phyloP scores from a whole-genome alignment of 192 early-diverging fungal species.

The Coemansia sp. region DNA sequence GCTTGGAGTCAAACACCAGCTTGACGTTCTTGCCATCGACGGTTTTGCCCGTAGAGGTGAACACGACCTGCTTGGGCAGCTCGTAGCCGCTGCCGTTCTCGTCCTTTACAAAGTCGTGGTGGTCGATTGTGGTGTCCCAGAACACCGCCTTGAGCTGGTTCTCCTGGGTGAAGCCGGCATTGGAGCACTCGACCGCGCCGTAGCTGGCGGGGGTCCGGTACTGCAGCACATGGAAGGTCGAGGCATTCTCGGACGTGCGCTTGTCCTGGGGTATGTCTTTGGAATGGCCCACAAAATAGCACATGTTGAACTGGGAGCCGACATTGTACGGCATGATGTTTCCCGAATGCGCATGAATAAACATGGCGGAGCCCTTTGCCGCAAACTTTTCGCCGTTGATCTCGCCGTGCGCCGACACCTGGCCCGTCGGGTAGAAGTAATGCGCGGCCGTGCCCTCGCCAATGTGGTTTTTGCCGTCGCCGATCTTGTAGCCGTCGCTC shows the following conservation, averaged over 20 bases:
- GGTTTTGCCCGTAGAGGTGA: constrained; percentile 79
- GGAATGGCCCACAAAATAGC: constrained; percentile 68
- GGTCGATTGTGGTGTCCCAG: constrained; percentile 68
- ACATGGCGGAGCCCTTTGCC: constrained; percentile 69
- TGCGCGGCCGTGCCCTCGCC: constrained; percentile 65
- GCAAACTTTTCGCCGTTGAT: constrained; percentile 62
- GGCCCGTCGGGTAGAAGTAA: constrained; percentile 80
- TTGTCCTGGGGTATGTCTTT: constrained; percentile 62
- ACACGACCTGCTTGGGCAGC: constrained; percentile 68
- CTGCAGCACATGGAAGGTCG: constrained; percentile 61
- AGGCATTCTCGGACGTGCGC: constrained; percentile 16
- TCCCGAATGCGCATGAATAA: constrained; percentile 81
- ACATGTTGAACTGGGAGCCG: constrained; percentile 82
- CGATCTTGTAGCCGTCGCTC: constrained; percentile 76
- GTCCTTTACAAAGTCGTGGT: constrained; percentile 56
- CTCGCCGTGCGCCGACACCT: constrained; percentile 68
- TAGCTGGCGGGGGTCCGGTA: constrained; percentile 74
- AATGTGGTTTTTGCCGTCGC: constrained; percentile 77
- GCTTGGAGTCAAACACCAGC: constrained; percentile 63
- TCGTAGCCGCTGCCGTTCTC: constrained; percentile 85
- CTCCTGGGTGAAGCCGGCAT: constrained; percentile 69
- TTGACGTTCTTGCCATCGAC: constrained; percentile 63
- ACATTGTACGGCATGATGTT: constrained; percentile 80
- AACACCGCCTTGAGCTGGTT: constrained; percentile 71
- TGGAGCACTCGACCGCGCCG: constrained; percentile 66